Evolutionary conservation across 495 filamentous ascomycete species (phyloP).

Genomic region (Trichoderma orchidacearum): DNA sequence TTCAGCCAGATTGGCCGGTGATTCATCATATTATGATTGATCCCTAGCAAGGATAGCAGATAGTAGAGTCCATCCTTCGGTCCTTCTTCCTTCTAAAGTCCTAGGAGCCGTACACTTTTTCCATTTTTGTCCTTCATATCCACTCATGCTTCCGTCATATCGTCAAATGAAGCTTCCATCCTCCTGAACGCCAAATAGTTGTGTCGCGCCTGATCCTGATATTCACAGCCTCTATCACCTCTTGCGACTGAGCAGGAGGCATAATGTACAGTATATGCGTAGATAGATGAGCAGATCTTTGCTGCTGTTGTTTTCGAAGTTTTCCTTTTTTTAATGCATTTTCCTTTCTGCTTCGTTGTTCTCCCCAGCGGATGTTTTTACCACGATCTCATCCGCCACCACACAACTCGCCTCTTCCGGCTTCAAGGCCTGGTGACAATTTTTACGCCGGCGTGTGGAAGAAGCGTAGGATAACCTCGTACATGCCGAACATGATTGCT

Average conservation of each 20-base stretch:
- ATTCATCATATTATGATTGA: no score
- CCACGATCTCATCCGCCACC: no score
- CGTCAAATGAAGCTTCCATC: no score
- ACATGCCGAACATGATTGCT: slow-evolving; percentile 86
- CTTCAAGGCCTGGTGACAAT: no score
- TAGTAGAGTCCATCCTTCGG: no score
- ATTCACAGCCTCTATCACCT: background rate
- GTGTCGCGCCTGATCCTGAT: background rate
- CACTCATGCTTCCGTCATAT: no score
- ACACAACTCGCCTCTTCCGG: no score
- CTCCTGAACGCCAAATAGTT: background rate
- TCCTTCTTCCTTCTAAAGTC: no score
- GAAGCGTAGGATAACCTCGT: slow-evolving; percentile 63
- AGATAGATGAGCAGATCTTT: background rate
- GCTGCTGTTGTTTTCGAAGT: background rate
- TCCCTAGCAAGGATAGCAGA: no score
- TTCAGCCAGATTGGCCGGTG: no score
- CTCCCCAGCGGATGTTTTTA: background rate
- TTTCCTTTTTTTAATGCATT: background rate
- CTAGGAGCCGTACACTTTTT: no score
- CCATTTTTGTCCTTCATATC: no score
- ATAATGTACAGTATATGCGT: background rate
- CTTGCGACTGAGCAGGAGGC: background rate
- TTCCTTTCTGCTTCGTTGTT: background rate
- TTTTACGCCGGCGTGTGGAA: slow-evolving; percentile 16